phyloP scores from a whole-genome alignment of 2,329 filamentous ascomycete genomes.

The Grosmannia huntii region DNA sequence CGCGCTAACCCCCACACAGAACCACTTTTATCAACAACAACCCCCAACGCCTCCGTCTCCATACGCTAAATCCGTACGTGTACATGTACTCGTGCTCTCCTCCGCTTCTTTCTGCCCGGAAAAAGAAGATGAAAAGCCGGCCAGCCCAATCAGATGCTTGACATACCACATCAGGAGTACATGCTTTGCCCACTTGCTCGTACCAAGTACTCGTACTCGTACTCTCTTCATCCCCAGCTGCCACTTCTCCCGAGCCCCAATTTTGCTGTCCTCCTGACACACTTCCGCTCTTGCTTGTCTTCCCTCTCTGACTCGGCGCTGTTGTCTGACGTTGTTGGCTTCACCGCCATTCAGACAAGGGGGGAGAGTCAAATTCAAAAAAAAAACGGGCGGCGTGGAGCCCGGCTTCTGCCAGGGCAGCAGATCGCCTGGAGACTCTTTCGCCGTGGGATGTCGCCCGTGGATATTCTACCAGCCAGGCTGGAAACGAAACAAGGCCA shows the following conservation, averaged over 20 bases:
- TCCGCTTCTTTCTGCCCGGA: not conserved
- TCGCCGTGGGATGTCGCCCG: not conserved
- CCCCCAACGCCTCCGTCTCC: not conserved
- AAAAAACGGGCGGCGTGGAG: not conserved
- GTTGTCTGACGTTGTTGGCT: not conserved
- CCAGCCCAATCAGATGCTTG: not conserved
- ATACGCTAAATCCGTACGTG: not conserved
- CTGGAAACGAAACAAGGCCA: no score
- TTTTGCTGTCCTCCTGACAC: slow-evolving; percentile 11
- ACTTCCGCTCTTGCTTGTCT: not conserved
- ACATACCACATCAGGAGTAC: not conserved
- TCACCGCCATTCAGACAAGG: not conserved
- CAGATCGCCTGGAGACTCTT: not conserved
- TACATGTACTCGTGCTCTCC: not conserved
- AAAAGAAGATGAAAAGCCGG: not conserved
- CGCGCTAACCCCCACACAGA: slow-evolving; percentile 15
- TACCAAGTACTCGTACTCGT: not conserved
- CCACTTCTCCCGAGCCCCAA: slow-evolving; percentile 4
- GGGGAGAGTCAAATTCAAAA: not conserved
- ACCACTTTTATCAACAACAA: slow-evolving; percentile 6
- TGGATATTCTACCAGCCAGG: not conserved
- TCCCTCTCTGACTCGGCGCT: not conserved
- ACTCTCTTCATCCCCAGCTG: not conserved
- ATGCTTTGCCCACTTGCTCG: not conserved
- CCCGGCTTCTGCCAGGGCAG: not conserved